These are phyloP conservation scores for Rhizophora mangle DNA, from an alignment of 345 rosid species.

Conservation along the genomic window DNA sequence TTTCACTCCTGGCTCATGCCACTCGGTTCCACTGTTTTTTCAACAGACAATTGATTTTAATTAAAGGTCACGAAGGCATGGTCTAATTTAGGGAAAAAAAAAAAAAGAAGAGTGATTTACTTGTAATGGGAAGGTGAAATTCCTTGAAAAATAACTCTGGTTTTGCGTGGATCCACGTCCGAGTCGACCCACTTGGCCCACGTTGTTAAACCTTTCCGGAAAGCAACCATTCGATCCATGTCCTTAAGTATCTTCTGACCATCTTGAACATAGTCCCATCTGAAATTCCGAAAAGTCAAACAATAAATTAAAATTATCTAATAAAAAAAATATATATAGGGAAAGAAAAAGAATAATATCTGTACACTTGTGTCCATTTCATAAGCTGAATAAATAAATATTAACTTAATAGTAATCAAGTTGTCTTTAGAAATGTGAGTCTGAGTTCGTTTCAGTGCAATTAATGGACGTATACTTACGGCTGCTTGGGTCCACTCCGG, in stretches of 20 bases:
- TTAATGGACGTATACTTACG: slow-evolving; percentile 32
- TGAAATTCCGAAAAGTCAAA: slow-evolving; percentile 18
- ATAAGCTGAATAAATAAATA: no score
- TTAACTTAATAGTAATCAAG: no score
- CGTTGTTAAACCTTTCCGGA: slow-evolving; percentile 57
- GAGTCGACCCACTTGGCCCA: slow-evolving; percentile 91
- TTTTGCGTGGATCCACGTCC: slow-evolving; percentile 56
- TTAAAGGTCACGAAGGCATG: no score
- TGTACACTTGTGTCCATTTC: no score
- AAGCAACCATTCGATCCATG: slow-evolving; percentile 81
- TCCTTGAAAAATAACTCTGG: slow-evolving; percentile 70
- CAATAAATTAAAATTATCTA: no score
- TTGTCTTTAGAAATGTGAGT: no score
- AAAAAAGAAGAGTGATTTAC: slow-evolving; percentile 28
- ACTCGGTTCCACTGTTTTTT: slow-evolving; percentile 43
- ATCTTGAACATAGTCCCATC: slow-evolving; percentile 77
- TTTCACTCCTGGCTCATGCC: slow-evolving; percentile 54
- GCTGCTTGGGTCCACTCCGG: slow-evolving; percentile 50
- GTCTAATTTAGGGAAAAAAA: neutral
- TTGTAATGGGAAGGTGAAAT: slow-evolving; percentile 77
- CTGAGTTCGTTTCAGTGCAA: no score
- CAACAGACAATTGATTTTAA: no score
- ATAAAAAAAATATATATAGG: no score
- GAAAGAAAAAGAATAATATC: no score
- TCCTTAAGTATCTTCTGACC: slow-evolving; percentile 39